Base-by-base conservation (phyloP, 2,329 filamentous ascomycete species). In the Aspergillus cejpii region DNA sequence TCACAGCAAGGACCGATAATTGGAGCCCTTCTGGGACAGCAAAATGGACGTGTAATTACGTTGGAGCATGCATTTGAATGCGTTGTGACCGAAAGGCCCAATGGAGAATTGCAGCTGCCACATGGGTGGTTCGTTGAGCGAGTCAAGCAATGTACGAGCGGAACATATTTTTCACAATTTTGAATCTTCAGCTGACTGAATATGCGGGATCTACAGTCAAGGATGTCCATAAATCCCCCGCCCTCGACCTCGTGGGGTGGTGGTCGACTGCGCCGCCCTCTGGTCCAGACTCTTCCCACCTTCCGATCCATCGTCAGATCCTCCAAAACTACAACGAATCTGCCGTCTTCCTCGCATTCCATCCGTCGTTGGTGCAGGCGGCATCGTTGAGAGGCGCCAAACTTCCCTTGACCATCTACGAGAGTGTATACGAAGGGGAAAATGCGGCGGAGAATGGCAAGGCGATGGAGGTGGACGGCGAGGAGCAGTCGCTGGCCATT, bases 41-140 rank as follows among this genome's bases (percentile, higher is more conserved):
- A 96, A 58, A 86, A 88, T 73, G 91, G 91, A 15, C 84, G 88
- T 45, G 83, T 91, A 59, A 84, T 96, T 57, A 95, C 87, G 7
- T 83, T 96, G 54, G 91, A 97, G 66, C 84, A 94, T 71, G 89
- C 87, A 3, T 97, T 95, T 62, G 89, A 96, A 61, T 88, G 85
- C 65, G 80, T 84, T 50, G 72, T 80, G 1, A 62, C 70, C 14
- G 61, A 64, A 38, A 63, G 66, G 11, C 62, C 73, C 0, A 74
- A 81, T 34, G 80, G 78, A 24, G 73, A 81, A 36, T 75, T 81
- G 33, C 64, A 79, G 24, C 69, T 95, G 6, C 79, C 90, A 53
- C 67, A 75, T 43, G 70, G 70, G 2, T 94, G 86, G 81, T 96
- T 97, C 61, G 70, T 72, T 31, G 77, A 82, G 45, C 81, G 92